Evolutionary conservation across 176 grass and related monocot genomes (phyloP).

Genomic region (Juncus effusus): DNA sequence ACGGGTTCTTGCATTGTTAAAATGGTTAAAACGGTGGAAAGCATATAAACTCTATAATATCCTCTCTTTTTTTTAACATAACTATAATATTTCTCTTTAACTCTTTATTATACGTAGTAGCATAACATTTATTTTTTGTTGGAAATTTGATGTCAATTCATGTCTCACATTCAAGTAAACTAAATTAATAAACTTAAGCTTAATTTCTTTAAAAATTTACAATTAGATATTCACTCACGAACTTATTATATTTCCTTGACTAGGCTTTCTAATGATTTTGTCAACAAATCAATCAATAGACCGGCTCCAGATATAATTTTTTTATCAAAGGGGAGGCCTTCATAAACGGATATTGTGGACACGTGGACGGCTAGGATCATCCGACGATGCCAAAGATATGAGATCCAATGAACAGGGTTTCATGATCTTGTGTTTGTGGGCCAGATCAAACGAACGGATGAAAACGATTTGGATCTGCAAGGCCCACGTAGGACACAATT

Average conservation of each 20-base stretch:
- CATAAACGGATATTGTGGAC: background rate
- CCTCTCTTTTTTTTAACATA: too few species aligned
- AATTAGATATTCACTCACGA: too few species aligned
- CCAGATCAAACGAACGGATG: slow-evolving; percentile 4
- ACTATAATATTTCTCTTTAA: too few species aligned
- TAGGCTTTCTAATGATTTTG: background rate
- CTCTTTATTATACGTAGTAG: too few species aligned
- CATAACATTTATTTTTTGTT: background rate
- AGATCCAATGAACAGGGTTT: background rate
- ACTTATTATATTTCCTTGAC: too few species aligned
- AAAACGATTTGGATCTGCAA: background rate
- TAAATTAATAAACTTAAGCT: background rate
- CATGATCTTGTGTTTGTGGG: slow-evolving; percentile 10
- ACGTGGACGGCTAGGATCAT: slow-evolving; percentile 6
- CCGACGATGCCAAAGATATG: background rate
- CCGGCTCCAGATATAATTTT: background rate
- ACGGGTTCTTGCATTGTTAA: too few species aligned
- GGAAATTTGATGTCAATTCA: background rate
- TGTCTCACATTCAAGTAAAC: background rate
- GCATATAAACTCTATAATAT: too few species aligned
- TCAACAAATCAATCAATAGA: slow-evolving; percentile 9
- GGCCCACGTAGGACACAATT: background rate
- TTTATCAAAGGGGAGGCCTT: background rate
- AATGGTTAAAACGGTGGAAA: too few species aligned
- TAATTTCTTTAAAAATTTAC: too few species aligned